Evolutionary conservation across 2,329 filamentous ascomycete species (phyloP), one percentile per base, ranked within the genome.

Genomic region (Trichoderma polysporum): DNA sequence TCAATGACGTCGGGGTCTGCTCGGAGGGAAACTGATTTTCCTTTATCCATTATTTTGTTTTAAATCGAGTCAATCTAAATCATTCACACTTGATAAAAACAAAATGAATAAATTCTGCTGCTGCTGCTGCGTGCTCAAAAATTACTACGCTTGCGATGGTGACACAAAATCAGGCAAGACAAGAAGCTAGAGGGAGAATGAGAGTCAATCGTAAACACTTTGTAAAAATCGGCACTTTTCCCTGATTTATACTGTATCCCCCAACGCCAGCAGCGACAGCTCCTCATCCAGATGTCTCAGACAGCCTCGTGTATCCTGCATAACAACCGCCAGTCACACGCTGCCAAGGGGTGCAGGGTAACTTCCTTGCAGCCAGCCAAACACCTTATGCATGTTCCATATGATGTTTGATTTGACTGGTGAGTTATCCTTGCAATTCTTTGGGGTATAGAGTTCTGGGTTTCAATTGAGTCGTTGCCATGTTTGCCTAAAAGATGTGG

Each of bases 1-100:
- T 92, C 92, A 68, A 97, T 89, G 19, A 95, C 85, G 66, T 95
- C 82, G 12, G 88, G 87, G 12, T 80, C 76, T n/a, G 76, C 54
- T 39, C 76, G 74, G n/a, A 54, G 25, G 39, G 60, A 50, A n/a
- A 63, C 50, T 13, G 33, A 35, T 45, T 54, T 66, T 5, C 50
- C 31, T 4, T 59, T 52, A 5, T 29, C 17, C 1, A 37, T 6
- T 27, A 35, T 50, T 54, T 41, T 9, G 4, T 15, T 10, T 10
- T 12, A 35, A 6, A 7, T 17, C 1, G 13, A 52, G 8, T 31
- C 12, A 5, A 15, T 53, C 1, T 17, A 29, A 17, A 15, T 35
- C 8, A 33, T 27, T n/a, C 12, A 15, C 13, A n/a, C 7, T n/a
- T 15, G 9, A 29, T 15, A 33, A 31, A 45, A 12, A 13, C n/a